Percentiles rank a stretch among this genome's conserved stretches.
These are phyloP conservation scores for Hypoxylon sp. DNA, from an alignment of 2,329 filamentous ascomycete genomes.

Conservation along the genomic window DNA sequence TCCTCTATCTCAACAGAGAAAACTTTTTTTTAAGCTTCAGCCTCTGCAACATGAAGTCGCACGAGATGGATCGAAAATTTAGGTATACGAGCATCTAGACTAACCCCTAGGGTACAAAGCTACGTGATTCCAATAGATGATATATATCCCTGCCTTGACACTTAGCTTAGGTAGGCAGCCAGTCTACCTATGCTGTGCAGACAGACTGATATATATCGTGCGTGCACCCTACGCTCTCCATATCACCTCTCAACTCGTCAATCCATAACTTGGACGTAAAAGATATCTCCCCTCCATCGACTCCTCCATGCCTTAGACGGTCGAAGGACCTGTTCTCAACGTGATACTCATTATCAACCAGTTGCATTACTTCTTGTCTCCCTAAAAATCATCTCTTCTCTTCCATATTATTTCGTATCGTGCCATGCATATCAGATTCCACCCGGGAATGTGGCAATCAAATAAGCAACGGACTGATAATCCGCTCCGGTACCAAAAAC, in stretches of 20 bases:
- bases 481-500: background rate
- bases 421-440: background rate
- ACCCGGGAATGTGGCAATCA: background rate
- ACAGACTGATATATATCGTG: slow-evolving; percentile 22
- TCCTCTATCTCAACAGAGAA: background rate
- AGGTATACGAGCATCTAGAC: no score
- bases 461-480: slow-evolving; percentile 5
- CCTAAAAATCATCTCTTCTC: background rate
- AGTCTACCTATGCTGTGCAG: no score
- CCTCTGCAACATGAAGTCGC: background rate
- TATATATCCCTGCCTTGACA: background rate
- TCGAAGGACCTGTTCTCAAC: slow-evolving; percentile 23
- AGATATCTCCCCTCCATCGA: background rate
- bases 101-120: no score
- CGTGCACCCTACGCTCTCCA: background rate
- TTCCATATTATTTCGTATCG: slow-evolving; percentile 5
- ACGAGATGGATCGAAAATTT: background rate
- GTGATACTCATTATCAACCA: slow-evolving; percentile 24
- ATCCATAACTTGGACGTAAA: background rate
- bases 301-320: slow-evolving; percentile 12
- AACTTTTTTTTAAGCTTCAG: background rate
- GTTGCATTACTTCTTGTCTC: slow-evolving; percentile 2
- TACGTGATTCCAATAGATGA: slow-evolving; percentile 9
- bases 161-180: no score
- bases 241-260: background rate